Conservation (phyloP, 2,329 filamentous ascomycete genomes). For the Colletotrichum sp. region DNA sequence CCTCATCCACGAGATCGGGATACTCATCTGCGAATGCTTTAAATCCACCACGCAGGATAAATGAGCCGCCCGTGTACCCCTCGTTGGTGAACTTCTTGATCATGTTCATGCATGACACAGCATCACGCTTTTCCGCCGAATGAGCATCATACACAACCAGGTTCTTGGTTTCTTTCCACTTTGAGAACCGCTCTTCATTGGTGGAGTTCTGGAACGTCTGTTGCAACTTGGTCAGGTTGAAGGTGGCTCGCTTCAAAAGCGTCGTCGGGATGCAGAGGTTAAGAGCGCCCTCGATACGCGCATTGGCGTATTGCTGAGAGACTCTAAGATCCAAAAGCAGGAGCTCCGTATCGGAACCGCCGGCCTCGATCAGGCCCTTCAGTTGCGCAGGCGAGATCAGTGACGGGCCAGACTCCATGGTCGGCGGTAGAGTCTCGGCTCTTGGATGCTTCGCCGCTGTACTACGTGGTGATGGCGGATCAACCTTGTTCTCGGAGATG, state of each 20-base stretch:
- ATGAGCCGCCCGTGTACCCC: slow-evolving; percentile 76
- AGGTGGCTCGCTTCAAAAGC: slow-evolving; percentile 86
- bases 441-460: slow-evolving; percentile 28
- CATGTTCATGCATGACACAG: slow-evolving; percentile 80
- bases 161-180: slow-evolving; percentile 75
- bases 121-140: slow-evolving; percentile 81
- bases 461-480: slow-evolving; percentile 39
- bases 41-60: slow-evolving; percentile 85
- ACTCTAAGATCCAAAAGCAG: slow-evolving; percentile 87
- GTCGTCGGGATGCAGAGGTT: slow-evolving; percentile 97
- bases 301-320: slow-evolving; percentile 78
- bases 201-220: slow-evolving; percentile 80
- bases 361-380: slow-evolving; percentile 57
- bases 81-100: slow-evolving; percentile 91
- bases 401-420: slow-evolving; percentile 50
- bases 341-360: slow-evolving; percentile 44
- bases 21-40: slow-evolving; percentile 72
- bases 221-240: slow-evolving; percentile 85
- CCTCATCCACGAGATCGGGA: slow-evolving; percentile 66
- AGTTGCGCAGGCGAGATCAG: slow-evolving; percentile 62
- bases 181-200: slow-evolving; percentile 75
- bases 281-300: slow-evolving; percentile 79
- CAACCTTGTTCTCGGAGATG: slow-evolving; percentile 51
- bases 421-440: slow-evolving; percentile 59
- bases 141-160: slow-evolving; percentile 88